Conservation (phyloP, 2,329 filamentous ascomycete genomes). For the Fusarium globosum region DNA sequence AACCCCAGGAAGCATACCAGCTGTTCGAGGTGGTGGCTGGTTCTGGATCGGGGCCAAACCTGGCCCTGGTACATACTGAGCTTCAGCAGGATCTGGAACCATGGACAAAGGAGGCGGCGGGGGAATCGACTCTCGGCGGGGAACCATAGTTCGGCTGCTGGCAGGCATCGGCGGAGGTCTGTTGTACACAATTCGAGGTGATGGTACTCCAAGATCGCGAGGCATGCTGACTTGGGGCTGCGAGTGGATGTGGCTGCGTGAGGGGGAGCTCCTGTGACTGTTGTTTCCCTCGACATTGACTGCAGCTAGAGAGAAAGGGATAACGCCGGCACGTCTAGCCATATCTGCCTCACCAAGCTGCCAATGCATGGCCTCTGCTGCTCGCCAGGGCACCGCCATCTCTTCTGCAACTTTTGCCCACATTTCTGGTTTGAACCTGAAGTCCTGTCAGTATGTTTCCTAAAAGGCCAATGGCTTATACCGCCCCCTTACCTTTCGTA, state of each 20-base stretch:
- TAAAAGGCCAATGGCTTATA: neutral
- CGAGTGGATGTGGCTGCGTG: constrained; percentile 55
- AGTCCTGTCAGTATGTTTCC: constrained; percentile 30
- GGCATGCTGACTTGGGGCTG: constrained; percentile 60
- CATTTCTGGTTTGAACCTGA: constrained; percentile 96
- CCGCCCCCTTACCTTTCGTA: constrained; percentile 83
- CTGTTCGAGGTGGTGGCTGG: constrained; percentile 52
- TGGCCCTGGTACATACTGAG: constrained; percentile 51
- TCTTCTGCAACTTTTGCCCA: constrained; percentile 96
- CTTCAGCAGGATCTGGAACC: constrained; percentile 47
- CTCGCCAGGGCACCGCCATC: constrained; percentile 94
- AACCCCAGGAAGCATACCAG: constrained; percentile 67
- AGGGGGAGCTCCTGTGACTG: constrained; percentile 53
- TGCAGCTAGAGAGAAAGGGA: constrained; percentile 79
- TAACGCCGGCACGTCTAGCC: constrained; percentile 89
- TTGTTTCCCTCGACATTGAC: constrained; percentile 60
- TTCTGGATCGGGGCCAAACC: constrained; percentile 66
- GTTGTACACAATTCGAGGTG: constrained; percentile 56
- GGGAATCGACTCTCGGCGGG: constrained; percentile 56
- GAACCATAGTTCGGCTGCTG: constrained; percentile 51
- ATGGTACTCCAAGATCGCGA: constrained; percentile 56
- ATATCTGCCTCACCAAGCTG: constrained; percentile 93
- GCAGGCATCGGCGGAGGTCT: constrained; percentile 50
- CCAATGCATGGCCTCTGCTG: constrained; percentile 98
- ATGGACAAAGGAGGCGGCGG: constrained; percentile 47